Evolutionary conservation across 768 basidiomycete genomes (phyloP).

Genomic region (Hortiboletus flavorubellus): DNA sequence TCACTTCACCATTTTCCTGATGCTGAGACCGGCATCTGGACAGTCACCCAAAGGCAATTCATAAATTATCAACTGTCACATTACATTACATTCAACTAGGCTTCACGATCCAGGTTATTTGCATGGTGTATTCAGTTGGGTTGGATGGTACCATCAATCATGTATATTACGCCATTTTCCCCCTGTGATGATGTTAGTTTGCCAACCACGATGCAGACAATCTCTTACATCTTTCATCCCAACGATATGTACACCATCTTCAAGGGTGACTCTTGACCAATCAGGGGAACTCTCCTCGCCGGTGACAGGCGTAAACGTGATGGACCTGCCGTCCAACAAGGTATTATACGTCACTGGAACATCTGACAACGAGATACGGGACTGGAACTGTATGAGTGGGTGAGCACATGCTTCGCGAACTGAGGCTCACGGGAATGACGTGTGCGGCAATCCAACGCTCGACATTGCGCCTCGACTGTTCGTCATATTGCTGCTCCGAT

Average conservation of each 20-base stretch:
- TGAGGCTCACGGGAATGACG: conserved; percentile 65
- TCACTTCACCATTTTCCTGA: no score
- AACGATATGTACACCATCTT: conserved; percentile 53
- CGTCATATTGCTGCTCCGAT: conserved; percentile 65
- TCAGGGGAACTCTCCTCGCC: conserved; percentile 38
- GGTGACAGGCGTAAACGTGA: conserved; percentile 46
- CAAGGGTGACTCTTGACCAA: conserved; percentile 59
- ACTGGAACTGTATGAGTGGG: conserved; percentile 24
- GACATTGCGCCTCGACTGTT: conserved; percentile 59
- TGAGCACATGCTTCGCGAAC: neutral
- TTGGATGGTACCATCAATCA: conserved; percentile 40
- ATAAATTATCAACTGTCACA: neutral
- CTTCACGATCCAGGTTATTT: neutral
- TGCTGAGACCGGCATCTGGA: neutral
- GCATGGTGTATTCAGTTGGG: conserved; percentile 8
- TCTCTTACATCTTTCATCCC: conserved; percentile 57
- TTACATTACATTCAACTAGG: neutral
- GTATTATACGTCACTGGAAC: conserved; percentile 47
- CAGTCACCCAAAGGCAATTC: neutral
- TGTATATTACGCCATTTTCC: conserved; percentile 42
- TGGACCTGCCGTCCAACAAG: conserved; percentile 53
- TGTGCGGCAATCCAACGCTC: conserved; percentile 80
- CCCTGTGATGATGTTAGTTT: conserved; percentile 28
- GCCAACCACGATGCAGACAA: neutral
- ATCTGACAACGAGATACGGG: conserved; percentile 43